Percentiles rank a stretch among this genome's conserved stretches.
Conservation (phyloP, 768 basidiomycete species). For the Clathrus columnatus region DNA sequence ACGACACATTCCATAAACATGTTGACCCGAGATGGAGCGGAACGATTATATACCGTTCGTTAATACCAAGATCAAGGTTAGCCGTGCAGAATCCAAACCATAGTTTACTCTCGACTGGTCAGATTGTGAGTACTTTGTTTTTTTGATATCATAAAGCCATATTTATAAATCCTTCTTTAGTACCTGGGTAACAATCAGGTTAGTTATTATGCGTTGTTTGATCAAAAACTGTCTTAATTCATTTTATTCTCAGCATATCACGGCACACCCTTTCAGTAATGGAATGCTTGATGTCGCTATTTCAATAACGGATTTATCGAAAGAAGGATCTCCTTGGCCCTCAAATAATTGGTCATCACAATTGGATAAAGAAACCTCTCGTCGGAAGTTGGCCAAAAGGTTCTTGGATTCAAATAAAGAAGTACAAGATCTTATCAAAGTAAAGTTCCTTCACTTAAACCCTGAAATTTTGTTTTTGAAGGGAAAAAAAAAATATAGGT, state of each 20-base stretch:
- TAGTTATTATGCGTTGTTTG: neutral
- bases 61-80: conserved; percentile 17
- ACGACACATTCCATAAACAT: conserved; percentile 19
- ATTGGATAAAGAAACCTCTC: neutral
- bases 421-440: conserved; percentile 14
- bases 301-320: conserved; percentile 21
- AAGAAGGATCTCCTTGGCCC: conserved; percentile 19
- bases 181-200: conserved; percentile 2
- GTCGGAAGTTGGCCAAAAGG: neutral
- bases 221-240: neutral
- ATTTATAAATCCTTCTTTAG: neutral
- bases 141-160: neutral
- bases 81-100: neutral
- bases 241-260: conserved; percentile 30
- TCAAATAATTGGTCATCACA: neutral
- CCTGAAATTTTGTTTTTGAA: neutral
- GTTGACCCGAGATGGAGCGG: neutral
- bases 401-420: conserved; percentile 10
- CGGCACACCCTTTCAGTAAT: conserved; percentile 38
- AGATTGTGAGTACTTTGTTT: neutral
- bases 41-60: conserved; percentile 7
- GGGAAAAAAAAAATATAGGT: conserved; percentile 22
- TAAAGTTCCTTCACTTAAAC: conserved; percentile 13
- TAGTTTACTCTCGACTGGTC: conserved; percentile 1
- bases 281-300: conserved; percentile 32